Base-by-base conservation (phyloP, 2,329 filamentous ascomycete species). In the Thelonectria rubi region DNA sequence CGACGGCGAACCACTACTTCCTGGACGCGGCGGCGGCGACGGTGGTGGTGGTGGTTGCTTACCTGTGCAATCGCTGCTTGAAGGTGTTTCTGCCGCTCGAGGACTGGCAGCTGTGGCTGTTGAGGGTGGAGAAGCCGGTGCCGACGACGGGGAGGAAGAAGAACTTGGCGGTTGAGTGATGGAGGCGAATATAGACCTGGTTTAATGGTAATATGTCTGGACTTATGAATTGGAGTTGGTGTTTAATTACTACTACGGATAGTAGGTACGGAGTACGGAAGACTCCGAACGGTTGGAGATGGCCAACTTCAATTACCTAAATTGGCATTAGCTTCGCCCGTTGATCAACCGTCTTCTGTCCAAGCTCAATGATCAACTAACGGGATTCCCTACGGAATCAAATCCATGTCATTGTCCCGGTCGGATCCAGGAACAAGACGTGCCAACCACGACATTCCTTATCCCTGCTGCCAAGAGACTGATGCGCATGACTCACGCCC, bases 21-120 rank as follows among this genome's bases (percentile, higher is more conserved):
- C 79, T 91, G 14, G 88, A 91, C 73, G 88, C 88, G 0, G 80
- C 88, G 11, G 88, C 86, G 1, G 88, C 88, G 0, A 81, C 84
- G 2, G 68, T 84, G n/a, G 86, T 90, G 1, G 89, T 88, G 52
- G 77, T 80, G 1, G 63, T 88, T 9, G 86, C 85, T 0, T 91
- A 86, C 83, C 64, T 75, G 59, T 78, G 76, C 66, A 83, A 83
- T 65, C 74, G 78, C 43, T 73, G 80, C 30, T 69, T 91, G 57
- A 73, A 89, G 64, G 88, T 89, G 65, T 75, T 91, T 63, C 70
- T 90, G 18, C 82, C 83, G 0, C 57, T 90, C 5, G 88, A 91
- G 72, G 88, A 91, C 70, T 88, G 84, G 73, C 84, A 90, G 67
- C 75, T 90, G 37, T 88, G 83, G 82, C 74, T 81, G 7, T 76